These are phyloP conservation scores for Melanopsichium pennsylvanicum DNA, from an alignment of 1,284 basidiomycete genomes.

Conservation along the genomic window DNA sequence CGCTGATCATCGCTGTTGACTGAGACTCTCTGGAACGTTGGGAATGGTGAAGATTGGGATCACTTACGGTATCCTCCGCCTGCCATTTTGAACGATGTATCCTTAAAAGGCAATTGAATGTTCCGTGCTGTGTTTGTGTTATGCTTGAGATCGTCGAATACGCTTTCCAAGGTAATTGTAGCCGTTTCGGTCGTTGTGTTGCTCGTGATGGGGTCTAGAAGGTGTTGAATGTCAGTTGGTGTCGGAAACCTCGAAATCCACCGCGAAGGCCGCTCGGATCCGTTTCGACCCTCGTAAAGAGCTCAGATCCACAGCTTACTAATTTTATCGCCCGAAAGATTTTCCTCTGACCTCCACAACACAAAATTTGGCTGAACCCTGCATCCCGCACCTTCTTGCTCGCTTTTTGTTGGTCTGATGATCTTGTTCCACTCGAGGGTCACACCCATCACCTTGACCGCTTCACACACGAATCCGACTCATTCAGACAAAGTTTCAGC, in stretches of 20 bases:
- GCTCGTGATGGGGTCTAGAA: no score
- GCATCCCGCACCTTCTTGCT: conserved; percentile 7
- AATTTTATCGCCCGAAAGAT: conserved; percentile 19
- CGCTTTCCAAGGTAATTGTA: neutral
- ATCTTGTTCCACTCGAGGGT: no score
- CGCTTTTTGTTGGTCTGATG: neutral
- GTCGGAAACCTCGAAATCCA: conserved; percentile 11
- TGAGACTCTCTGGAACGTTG: no score
- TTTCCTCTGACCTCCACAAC: conserved; percentile 15
- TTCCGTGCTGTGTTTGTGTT: no score
- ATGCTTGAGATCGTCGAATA: neutral
- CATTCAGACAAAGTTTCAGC: no score
- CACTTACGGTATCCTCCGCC: conserved; percentile 60
- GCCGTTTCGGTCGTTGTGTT: no score
- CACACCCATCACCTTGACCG: no score
- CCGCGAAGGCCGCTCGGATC: conserved; percentile 27
- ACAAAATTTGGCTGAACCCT: neutral
- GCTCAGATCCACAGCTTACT: no score
- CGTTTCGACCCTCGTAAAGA: conserved; percentile 1
- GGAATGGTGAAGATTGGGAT: no score
- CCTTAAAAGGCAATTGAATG: no score
- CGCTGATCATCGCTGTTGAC: no score
- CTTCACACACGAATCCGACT: no score
- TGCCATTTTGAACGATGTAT: conserved; percentile 58
- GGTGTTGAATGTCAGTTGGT: neutral